Base-by-base conservation (phyloP, 148 eudicot genomes). In the Rhododendron kiyosumense region DNA sequence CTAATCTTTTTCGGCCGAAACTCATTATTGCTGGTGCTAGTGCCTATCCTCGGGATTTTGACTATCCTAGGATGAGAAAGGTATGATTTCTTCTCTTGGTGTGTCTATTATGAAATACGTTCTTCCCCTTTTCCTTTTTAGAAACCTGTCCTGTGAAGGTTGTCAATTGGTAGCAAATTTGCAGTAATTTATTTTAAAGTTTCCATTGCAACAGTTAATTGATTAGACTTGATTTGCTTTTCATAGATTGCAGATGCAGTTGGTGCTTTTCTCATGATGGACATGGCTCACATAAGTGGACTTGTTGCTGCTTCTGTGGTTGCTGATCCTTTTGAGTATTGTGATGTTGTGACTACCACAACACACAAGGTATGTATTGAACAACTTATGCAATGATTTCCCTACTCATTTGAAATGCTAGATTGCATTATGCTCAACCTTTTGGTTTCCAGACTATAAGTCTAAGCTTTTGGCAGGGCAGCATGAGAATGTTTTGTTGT, bases 221-320 rank as follows among this genome's bases (percentile, higher is more conserved):
- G 79, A 81, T 77, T 84, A 9, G 38, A 34, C 38, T 51, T 83
- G n/a, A 22, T 88, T 71, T 82, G 63, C 43, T 79, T 84, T 84
- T 51, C 30, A 43, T 36, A 94, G 98, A 96, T 96, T 88, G 98
- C 96, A 81, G 98, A 94, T 92, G 79, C 93, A 86, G 94, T 91
- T 86, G 98, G 96, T 69, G 96, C 99, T 88, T 94, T 96, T 83
- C 95, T 96, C 78, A 94, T 96, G 98, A 93, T 93, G 94, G 99
- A 96, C 85, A 96, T 96, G 99, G 99, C 99, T 78, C 99, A 96
- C 87, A 96, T 95, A 81, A 96, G 98, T 90, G 99, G 99, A 36
- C 99, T 96, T 86, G 97, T 96, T 85, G 93, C 97, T 91, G 99
- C 98, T 82, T 93, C 96, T 84, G 98, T 96, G 76, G 93, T 94